Percentiles rank a stretch among this genome's conserved stretches.
These are phyloP conservation scores for Orobanche coerulescens DNA, from an alignment of 257 asterid species.

Conservation along the genomic window DNA sequence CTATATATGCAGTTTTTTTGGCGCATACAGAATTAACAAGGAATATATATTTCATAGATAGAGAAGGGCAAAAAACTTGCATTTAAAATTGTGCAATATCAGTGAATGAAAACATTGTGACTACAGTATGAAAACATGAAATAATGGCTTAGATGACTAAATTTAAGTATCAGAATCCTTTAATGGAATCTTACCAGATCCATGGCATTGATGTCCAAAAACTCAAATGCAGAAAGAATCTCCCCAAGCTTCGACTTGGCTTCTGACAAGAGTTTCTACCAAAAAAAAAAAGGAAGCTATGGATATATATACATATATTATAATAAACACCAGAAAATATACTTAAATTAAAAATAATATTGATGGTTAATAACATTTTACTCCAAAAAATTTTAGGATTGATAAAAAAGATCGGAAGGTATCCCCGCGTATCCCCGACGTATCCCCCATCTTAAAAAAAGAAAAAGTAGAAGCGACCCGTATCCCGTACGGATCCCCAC, in stretches of 20 bases:
- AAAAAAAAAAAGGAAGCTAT: conserved; percentile 25
- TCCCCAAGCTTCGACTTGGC: conserved; percentile 93
- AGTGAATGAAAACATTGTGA: conserved; percentile 7
- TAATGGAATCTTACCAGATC: conserved; percentile 55
- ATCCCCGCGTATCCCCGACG: no score
- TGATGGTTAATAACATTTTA: no score
- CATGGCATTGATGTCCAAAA: conserved; percentile 80
- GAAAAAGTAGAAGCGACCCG: no score
- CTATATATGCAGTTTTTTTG: background rate
- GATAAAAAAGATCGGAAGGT: no score
- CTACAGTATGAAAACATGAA: background rate
- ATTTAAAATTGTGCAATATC: conserved; percentile 7
- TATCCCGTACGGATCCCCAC: no score
- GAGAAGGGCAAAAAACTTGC: background rate
- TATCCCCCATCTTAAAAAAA: no score
- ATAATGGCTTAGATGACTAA: conserved; percentile 1
- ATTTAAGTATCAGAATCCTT: background rate
- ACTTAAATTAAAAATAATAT: no score
- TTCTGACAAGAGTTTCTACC: conserved; percentile 66
- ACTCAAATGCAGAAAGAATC: conserved; percentile 95
- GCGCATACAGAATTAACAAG: background rate
- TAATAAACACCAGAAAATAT: no score
- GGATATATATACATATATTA: no score
- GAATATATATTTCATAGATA: background rate
- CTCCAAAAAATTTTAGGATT: no score